Evolutionary conservation across 768 basidiomycete species (phyloP).

Genomic region (Rhodotorula graminis): DNA sequence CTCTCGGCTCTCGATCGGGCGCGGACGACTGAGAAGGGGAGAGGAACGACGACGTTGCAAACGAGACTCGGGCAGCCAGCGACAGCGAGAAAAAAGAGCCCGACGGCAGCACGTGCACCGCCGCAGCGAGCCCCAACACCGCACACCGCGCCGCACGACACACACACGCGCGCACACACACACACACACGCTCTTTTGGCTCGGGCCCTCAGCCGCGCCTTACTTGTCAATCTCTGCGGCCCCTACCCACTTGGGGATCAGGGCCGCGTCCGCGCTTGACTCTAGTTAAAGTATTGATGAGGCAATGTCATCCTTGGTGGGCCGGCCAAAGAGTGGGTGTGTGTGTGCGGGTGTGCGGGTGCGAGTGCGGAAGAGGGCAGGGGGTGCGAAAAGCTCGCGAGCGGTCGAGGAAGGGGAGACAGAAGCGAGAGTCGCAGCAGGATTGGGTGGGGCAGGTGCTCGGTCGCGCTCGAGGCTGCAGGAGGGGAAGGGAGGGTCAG

Average conservation of each 20-base stretch:
- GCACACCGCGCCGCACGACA: too few species aligned
- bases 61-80: too few species aligned
- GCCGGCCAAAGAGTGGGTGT: not conserved
- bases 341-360: not conserved
- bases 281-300: constrained; percentile 26
- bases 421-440: too few species aligned
- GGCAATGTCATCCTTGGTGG: constrained; percentile 24
- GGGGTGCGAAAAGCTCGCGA: not conserved
- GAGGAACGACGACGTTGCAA: too few species aligned
- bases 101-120: too few species aligned
- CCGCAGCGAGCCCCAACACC: not conserved
- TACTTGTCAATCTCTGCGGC: constrained; percentile 20
- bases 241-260: constrained; percentile 35
- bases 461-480: too few species aligned
- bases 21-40: too few species aligned
- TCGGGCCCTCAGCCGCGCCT: not conserved
- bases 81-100: too few species aligned
- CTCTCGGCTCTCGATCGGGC: too few species aligned
- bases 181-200: not conserved
- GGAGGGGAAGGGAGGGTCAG: not conserved
- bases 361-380: too few species aligned
- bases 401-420: not conserved
- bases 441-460: not conserved
- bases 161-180: not conserved
- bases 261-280: constrained; percentile 30